Evolutionary conservation across 257 asterid genomes (phyloP), one percentile per base, ranked within the genome.

Genomic region (Rhazya stricta): DNA sequence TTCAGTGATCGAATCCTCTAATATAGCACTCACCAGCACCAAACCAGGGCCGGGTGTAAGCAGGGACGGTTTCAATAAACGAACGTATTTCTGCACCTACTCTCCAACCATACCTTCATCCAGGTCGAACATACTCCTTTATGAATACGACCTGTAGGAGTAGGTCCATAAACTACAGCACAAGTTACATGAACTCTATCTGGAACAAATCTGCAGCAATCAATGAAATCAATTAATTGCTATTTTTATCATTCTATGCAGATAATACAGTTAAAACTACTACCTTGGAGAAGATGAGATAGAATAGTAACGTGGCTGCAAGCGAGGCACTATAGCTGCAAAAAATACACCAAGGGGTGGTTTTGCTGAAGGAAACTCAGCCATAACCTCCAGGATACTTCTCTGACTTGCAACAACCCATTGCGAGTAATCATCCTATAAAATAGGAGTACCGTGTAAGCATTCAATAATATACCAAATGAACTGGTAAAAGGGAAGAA

Each of bases 271-370:
- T 74, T n/a, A 67, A 76, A 76, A 23, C 77, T 79, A 72, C 75
- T n/a, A 91, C 96, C 86, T 83, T 32, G 95, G 89, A 67, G 97
- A 91, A 76, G 96, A 91, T 0, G 96, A 91, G 78, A 91, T 91
- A 32, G 96, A 91, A 83, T 91, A 91, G 74, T 87, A 91, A 53
- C 96, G 91, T 0, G 96, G 90, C 81, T 84, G 96, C 68, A 91
- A 75, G 39, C 87, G 94, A 67, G 96, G 96, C 69, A 88, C 88
- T 42, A 91, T 85, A 42, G 96, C 91, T 15, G 95, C 97, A 79
- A 91, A 91, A 80, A 89, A 91, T 72, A 91, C 94, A 75, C 96
- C 96, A 78, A 91, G 94, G 23, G 96, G 92, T 67, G 96, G 91
- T 82, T 87, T 91, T 39, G 90, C 87, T 41, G 97, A 91, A 32